Conservation (phyloP, 495 filamentous ascomycete genomes). For the Aspergillus kassunensis region DNA sequence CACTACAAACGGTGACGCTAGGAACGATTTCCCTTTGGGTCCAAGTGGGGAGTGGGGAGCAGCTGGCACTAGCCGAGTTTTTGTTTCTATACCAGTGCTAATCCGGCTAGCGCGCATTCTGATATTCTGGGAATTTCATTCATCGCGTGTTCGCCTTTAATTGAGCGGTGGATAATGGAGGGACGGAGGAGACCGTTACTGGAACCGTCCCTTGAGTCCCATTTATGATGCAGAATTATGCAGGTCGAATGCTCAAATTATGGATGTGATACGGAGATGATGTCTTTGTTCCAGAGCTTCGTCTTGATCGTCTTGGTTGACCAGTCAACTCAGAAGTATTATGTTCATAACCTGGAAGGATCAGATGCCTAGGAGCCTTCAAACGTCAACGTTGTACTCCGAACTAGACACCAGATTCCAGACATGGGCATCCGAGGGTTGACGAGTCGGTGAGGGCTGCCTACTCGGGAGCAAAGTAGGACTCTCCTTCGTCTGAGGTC, state of each 20-base stretch:
- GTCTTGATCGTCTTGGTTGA: background rate
- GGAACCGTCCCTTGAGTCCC: too few species aligned
- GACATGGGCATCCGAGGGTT: background rate
- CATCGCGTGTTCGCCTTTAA: background rate
- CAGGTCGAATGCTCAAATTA: background rate
- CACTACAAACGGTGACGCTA: conserved; percentile 36
- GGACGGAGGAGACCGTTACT: too few species aligned
- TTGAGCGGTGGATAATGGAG: background rate
- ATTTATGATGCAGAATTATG: conserved; percentile 12
- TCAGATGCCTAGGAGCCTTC: too few species aligned
- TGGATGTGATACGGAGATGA: background rate
- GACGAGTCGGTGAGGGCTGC: conserved; percentile 8
- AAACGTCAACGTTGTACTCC: too few species aligned
- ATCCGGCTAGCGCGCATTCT: conserved; percentile 10
- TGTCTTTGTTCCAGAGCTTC: conserved; percentile 1
- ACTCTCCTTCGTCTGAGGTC: too few species aligned
- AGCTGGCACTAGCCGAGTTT: conserved; percentile 12
- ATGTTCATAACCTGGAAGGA: too few species aligned
- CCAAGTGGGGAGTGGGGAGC: conserved; percentile 15
- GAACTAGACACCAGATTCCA: too few species aligned
- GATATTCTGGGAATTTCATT: too few species aligned
- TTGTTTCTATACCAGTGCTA: conserved; percentile 9
- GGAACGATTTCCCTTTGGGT: conserved; percentile 30
- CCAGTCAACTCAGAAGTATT: background rate
- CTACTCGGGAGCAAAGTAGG: background rate